Base-by-base conservation (phyloP, 2,329 filamentous ascomycete genomes). In the Bipolaris bicolor region DNA sequence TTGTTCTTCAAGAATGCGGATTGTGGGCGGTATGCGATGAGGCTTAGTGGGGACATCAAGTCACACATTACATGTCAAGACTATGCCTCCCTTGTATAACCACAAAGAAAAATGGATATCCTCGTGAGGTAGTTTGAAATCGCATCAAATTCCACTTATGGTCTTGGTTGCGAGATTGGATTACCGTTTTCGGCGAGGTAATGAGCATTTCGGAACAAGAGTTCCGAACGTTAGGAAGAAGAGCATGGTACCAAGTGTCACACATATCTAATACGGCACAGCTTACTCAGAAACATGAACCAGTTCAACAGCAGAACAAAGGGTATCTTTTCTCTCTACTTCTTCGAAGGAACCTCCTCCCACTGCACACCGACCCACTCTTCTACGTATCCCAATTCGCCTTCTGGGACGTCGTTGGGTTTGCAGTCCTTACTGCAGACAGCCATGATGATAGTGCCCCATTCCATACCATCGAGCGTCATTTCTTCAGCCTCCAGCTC, bases 311-410 rank as follows among this genome's bases (percentile, higher is more conserved):
- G 13, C 10, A 44, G 11, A 10, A n/a, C 33, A 37, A 37, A 10
- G 26, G 7, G 34, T 13, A 49, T 39, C 22, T 10, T 39, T n/a
- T 2, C 6, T 15, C 33, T 15, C 43, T 61, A 65, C 49, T 63
- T 69, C 56, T 65, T 68, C 18, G 65, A 62, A 11, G 71, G 72
- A 40, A 80, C 70, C 77, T 97, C 93, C 78, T 99, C 95, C 95
- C 94, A 99, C 77, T 99, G 95, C 63, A 98, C 95, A 6, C 94
- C 95, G n/a, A 86, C 88, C 94, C 95, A 99, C 78, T 99, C 95
- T 80, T 98, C 95, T 16, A 92, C 70, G 77, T 96, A 98, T 1
- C 88, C 91, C 0, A 88, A 85, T 69, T 87, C 83, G 0, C 87
- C 90, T 34, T 83, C 80, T 11, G 77, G 76, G 6, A 86, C 82